Percentiles rank a stretch among this genome's conserved stretches.
Conservation (phyloP, 2,329 filamentous ascomycete species). For the Alternaria hordeiaustralica region DNA sequence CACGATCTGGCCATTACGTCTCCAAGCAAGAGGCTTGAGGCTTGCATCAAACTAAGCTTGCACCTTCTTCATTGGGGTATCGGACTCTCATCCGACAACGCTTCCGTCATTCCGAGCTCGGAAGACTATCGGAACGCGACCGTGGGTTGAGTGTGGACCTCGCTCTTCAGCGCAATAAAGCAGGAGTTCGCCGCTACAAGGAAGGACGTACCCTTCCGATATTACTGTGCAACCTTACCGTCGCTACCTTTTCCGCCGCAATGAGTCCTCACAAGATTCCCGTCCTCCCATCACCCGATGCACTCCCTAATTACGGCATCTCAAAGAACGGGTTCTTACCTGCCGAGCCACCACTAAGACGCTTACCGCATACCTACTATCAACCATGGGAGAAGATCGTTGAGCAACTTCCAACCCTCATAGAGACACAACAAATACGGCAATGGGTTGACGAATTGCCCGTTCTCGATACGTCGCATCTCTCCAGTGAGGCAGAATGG, state of each 20-base stretch:
- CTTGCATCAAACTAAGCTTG: slow-evolving; percentile 12
- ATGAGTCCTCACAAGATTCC: slow-evolving; percentile 41
- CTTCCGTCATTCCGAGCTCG: slow-evolving; percentile 11
- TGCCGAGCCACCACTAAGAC: slow-evolving; percentile 71
- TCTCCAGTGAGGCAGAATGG: slow-evolving; percentile 83
- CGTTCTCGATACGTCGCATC: slow-evolving; percentile 73
- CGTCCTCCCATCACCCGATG: slow-evolving; percentile 28
- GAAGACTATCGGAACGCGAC: slow-evolving; percentile 8
- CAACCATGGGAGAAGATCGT: slow-evolving; percentile 84
- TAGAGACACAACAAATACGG: slow-evolving; percentile 76
- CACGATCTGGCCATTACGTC: slow-evolving; percentile 15
- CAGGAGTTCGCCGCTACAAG: slow-evolving; percentile 20
- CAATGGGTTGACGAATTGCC: slow-evolving; percentile 75
- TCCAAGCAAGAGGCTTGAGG: slow-evolving; percentile 7
- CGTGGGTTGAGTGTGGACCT: background rate
- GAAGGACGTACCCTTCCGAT: slow-evolving; percentile 8
- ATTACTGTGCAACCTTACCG: background rate
- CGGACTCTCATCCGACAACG: slow-evolving; percentile 3
- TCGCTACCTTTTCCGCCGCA: slow-evolving; percentile 3
- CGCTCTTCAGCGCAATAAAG: slow-evolving; percentile 19
- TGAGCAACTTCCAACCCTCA: slow-evolving; percentile 75
- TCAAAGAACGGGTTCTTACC: slow-evolving; percentile 83
- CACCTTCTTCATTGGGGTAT: slow-evolving; percentile 26
- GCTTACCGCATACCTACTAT: slow-evolving; percentile 82
- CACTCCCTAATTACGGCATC: slow-evolving; percentile 76